A percentile compares a stretch with the other conserved stretches of the same genome.
Evolutionary conservation across 2,329 filamentous ascomycete species (phyloP).

Genomic region (Penicillium sp.): DNA sequence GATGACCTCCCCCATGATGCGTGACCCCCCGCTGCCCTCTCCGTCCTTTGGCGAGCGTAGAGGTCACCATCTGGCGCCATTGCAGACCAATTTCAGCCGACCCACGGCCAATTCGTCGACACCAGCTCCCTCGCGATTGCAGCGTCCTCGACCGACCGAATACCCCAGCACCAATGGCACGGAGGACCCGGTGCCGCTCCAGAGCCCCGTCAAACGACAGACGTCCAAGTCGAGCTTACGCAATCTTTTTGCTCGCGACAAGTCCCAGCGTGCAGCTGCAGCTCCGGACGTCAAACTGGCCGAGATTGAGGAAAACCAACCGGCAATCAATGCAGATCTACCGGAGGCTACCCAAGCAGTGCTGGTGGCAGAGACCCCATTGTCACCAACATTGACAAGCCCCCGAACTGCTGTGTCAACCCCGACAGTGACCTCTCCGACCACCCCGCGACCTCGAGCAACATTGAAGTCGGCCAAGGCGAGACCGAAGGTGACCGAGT

Average conservation of each 20-base stretch:
- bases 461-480: slow-evolving; percentile 26
- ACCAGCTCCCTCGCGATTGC: slow-evolving; percentile 22
- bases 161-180: slow-evolving; percentile 28
- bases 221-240: slow-evolving; percentile 41
- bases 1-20: slow-evolving; percentile 14
- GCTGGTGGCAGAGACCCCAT: slow-evolving; percentile 18
- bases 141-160: slow-evolving; percentile 38
- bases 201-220: slow-evolving; percentile 35
- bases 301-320: slow-evolving; percentile 34
- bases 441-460: slow-evolving; percentile 17
- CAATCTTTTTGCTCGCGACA: slow-evolving; percentile 40
- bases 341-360: slow-evolving; percentile 13
- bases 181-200: slow-evolving; percentile 36
- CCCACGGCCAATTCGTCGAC: slow-evolving; percentile 21
- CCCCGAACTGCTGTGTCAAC: slow-evolving; percentile 30
- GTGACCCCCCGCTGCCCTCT: slow-evolving; percentile 11
- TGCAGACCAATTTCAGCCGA: slow-evolving; percentile 42
- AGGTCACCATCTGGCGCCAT: slow-evolving; percentile 37
- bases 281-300: slow-evolving; percentile 32
- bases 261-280: slow-evolving; percentile 26
- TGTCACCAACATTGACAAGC: slow-evolving; percentile 31
- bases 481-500: slow-evolving; percentile 24
- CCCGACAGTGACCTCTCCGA: slow-evolving; percentile 29
- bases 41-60: slow-evolving; percentile 40
- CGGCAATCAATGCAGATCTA: slow-evolving; percentile 1